phyloP scores from a whole-genome alignment of 2,329 filamentous ascomycete species.

The Trichoderma afroharzianum region DNA sequence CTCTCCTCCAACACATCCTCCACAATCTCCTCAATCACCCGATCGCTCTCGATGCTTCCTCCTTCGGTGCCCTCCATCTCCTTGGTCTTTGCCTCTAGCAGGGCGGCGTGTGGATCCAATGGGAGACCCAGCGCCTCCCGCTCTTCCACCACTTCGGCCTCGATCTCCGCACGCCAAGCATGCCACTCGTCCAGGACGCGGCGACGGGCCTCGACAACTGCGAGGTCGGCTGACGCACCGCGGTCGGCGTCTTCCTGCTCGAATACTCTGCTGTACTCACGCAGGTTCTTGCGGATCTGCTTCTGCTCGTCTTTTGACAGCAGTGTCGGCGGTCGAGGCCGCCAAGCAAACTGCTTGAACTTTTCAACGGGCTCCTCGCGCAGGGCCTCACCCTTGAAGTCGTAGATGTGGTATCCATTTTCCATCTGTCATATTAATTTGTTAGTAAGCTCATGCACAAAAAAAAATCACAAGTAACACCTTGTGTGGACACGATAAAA shows the following conservation, averaged over 20 bases:
- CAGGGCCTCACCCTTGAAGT: conserved; percentile 86
- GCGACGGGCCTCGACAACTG: conserved; percentile 84
- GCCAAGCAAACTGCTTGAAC: conserved; percentile 97
- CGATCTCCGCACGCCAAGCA: conserved; percentile 72
- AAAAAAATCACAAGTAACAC: not conserved
- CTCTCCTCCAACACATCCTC: conserved; percentile 81
- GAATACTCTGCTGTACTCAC: conserved; percentile 92
- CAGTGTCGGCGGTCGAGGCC: conserved; percentile 84
- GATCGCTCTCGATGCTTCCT: conserved; percentile 62
- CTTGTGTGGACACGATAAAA: not conserved
- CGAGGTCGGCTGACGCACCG: conserved; percentile 88
- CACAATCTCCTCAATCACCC: conserved; percentile 83
- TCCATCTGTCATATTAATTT: conserved; percentile 74
- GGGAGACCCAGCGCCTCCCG: conserved; percentile 64
- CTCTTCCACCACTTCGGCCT: conserved; percentile 70
- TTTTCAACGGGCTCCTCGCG: conserved; percentile 91
- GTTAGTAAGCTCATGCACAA: not conserved
- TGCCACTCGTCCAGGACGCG: conserved; percentile 83
- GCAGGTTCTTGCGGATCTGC: conserved; percentile 94
- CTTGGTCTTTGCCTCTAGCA: conserved; percentile 55
- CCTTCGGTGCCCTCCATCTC: conserved; percentile 40
- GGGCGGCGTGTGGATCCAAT: conserved; percentile 58
- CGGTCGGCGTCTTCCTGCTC: conserved; percentile 94
- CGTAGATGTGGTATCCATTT: conserved; percentile 97
- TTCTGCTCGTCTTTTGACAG: conserved; percentile 97